Evolutionary conservation across 1,284 basidiomycete species (phyloP).

Genomic region (Phylloboletellus chloephorus): DNA sequence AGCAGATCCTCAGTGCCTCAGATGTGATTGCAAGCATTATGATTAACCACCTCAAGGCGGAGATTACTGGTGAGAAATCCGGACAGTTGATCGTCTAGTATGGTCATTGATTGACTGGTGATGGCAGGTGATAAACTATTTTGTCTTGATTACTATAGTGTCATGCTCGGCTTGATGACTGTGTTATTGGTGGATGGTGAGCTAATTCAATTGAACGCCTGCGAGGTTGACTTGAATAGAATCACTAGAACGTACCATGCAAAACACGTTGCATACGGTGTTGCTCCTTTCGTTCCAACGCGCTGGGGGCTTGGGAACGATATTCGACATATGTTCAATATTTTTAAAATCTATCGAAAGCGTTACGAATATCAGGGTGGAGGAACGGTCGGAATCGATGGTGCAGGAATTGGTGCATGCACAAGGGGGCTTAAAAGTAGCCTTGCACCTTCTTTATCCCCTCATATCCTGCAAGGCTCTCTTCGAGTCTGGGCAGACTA

Average conservation of each 20-base stretch:
- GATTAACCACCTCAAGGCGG: slow-evolving; percentile 63
- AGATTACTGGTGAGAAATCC: slow-evolving; percentile 45
- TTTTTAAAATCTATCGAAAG: slow-evolving; percentile 57
- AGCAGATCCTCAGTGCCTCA: slow-evolving; percentile 71
- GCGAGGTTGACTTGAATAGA: slow-evolving; percentile 6
- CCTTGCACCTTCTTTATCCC: slow-evolving; percentile 72
- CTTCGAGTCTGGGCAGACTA: slow-evolving; percentile 82
- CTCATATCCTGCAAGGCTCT: slow-evolving; percentile 77
- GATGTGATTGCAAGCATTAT: slow-evolving; percentile 69
- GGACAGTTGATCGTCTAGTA: not conserved
- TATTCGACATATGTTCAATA: slow-evolving; percentile 57
- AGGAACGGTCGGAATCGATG: slow-evolving; percentile 52
- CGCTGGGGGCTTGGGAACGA: slow-evolving; percentile 65
- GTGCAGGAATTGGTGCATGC: slow-evolving; percentile 69
- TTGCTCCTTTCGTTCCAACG: slow-evolving; percentile 74
- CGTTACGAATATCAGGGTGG: slow-evolving; percentile 42
- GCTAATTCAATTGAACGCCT: slow-evolving; percentile 18
- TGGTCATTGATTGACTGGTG: slow-evolving; percentile 7
- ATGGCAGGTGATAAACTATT: slow-evolving; percentile 46
- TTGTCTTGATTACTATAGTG: slow-evolving; percentile 66
- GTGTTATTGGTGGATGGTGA: slow-evolving; percentile 81
- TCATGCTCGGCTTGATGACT: slow-evolving; percentile 70
- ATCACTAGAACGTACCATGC: slow-evolving; percentile 61
- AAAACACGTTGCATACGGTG: slow-evolving; percentile 78
- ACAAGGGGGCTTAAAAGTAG: slow-evolving; percentile 77